Evolutionary conservation across 345 rosid species (phyloP).

Genomic region (rapeseed (Brassica napus)): Da-Ae NC_063439.1:973501-974000

Average conservation of each 20-base stretch:
- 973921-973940: neutral
- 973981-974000: no score
- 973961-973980: neutral
- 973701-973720: neutral
- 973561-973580: neutral
- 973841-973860: no score
- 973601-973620: no score
- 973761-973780: no score
- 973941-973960: neutral
- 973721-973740: neutral
- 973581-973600: neutral
- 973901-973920: neutral
- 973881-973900: no score
- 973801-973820: no score
- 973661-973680: neutral
- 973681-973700: neutral
- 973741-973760: no score
- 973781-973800: no score
- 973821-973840: no score
- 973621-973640: neutral
- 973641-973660: neutral
- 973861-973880: no score
- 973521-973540: neutral
- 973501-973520: slow-evolving; percentile 14
- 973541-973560: neutral